These are phyloP conservation scores for Pythium aristosporum DNA, from an alignment of 352 stramenopile species.

Conservation along the genomic window DNA sequence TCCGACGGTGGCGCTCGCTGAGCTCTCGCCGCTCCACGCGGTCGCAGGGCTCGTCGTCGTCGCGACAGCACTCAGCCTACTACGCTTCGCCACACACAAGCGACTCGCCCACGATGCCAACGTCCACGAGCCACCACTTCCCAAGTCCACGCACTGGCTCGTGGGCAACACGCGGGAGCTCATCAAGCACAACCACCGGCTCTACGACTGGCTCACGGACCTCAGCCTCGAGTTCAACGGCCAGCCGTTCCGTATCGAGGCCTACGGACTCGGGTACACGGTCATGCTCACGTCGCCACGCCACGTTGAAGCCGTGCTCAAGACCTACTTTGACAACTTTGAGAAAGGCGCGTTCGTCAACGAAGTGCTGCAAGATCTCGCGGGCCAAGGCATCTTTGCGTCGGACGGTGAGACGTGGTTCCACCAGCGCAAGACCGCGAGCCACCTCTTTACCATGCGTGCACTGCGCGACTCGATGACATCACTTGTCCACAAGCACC, in stretches of 20 bases:
- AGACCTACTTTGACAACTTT: constrained; percentile 70
- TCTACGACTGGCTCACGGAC: constrained; percentile 28
- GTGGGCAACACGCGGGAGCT: constrained; percentile 27
- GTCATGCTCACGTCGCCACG: constrained; percentile 23
- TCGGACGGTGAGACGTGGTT: constrained; percentile 57
- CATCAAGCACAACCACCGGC: neutral
- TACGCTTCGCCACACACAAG: neutral
- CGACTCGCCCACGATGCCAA: neutral
- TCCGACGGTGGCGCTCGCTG: neutral
- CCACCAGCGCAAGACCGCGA: constrained; percentile 77
- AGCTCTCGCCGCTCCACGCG: neutral
- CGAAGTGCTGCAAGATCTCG: constrained; percentile 40
- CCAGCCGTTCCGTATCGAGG: constrained; percentile 17
- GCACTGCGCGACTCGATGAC: constrained; percentile 43
- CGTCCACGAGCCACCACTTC: constrained; percentile 14
- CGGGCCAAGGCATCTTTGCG: constrained; percentile 70
- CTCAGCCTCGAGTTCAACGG: constrained; percentile 17
- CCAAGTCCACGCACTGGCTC: constrained; percentile 10
- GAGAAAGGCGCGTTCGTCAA: constrained; percentile 45
- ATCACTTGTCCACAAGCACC: constrained; percentile 30
- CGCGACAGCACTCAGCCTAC: neutral
- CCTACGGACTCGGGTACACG: constrained; percentile 10
- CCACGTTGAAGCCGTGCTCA: constrained; percentile 46
- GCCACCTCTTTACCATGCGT: constrained; percentile 74
- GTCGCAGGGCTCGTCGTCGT: neutral